Base-by-base conservation (phyloP, 2,329 filamentous ascomycete genomes). In the Penicillium oxalicum region DNA sequence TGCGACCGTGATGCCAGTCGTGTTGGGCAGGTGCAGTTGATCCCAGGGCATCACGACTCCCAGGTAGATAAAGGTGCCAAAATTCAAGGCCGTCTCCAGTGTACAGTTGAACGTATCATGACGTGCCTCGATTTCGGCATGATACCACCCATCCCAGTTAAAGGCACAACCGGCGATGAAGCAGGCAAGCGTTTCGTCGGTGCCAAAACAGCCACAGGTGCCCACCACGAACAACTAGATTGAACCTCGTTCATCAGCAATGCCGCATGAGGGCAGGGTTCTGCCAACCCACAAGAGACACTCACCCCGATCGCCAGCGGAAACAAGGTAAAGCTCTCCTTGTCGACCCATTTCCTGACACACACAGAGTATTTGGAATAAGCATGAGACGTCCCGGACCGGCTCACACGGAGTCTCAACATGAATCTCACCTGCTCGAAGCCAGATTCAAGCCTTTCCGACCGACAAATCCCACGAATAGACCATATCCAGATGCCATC, bases 111-210 rank as follows among this genome's bases (percentile, higher is more conserved):
- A 79, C 40, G 82, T 78, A 49, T 83, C 81, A 56, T 82, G 79
- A 7, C 79, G 74, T 7, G 71, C 66, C 48, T 80, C 71, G 0
- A 76, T 72, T 60, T 83, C 80, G 4, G 70, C 69, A 2, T 82
- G 75, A 55, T 78, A 83, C n/a, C 73, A 59, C 3, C 81, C 80
- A 47, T 83, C 77, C 81, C 81, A 84, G 63, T 83, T 84, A 40
- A 84, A 65, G 9, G 74, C 73, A 56, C 74, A 77, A 5, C 81
- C 81, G 0, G 81, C 80, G 2, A 79, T 71, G 49, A 82, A 82
- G 59, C 79, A 84, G 3, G 80, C 79, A 3, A 84, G 70, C 0
- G 82, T 74, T 51, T 83, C 81, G 47, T 82, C 78, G 0, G 77
- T 79, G 9, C 80, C 80, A 12, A 83, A 70, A 24, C 74, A 69